phyloP scores from a whole-genome alignment of 768 basidiomycete genomes.

The Tricholoma flavovirens region DNA sequence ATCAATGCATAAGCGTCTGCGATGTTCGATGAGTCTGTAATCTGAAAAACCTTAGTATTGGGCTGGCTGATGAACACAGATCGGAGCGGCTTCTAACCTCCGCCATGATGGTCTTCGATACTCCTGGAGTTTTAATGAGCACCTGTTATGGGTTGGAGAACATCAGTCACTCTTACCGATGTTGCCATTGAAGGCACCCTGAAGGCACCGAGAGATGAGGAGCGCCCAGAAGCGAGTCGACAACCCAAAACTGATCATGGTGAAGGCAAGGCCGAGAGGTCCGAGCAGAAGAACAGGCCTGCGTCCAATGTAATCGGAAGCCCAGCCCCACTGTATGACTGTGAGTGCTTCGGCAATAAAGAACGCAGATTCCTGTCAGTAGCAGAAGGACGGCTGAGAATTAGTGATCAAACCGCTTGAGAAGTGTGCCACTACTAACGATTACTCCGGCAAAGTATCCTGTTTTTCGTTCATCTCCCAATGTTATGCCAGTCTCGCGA shows the following conservation, averaged over 20 bases:
- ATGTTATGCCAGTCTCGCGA: constrained; percentile 35
- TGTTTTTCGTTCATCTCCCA: constrained; percentile 35
- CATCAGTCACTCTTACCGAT: constrained; percentile 21
- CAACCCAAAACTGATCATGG: constrained; percentile 29
- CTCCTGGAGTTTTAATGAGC: constrained; percentile 5
- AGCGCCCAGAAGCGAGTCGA: constrained; percentile 25
- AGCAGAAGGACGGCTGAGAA: neutral
- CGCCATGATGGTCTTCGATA: constrained; percentile 17
- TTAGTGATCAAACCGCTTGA: neutral
- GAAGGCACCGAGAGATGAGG: constrained; percentile 22
- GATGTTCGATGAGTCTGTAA: constrained; percentile 23
- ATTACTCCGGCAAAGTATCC: constrained; percentile 43
- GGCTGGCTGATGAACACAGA: neutral
- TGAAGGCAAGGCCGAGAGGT: constrained; percentile 24
- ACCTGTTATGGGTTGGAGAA: neutral
- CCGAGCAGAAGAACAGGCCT: constrained; percentile 29
- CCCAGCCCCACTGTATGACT: constrained; percentile 28
- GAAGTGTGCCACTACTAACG: constrained; percentile 21
- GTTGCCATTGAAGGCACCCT: constrained; percentile 36
- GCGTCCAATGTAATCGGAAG: constrained; percentile 33
- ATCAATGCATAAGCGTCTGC: constrained; percentile 24
- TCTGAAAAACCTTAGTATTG: constrained; percentile 7
- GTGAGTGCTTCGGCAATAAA: constrained; percentile 30
- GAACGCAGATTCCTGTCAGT: constrained; percentile 35
- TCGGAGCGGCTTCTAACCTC: constrained; percentile 9